Conservation (phyloP, 2,329 filamentous ascomycete species). For the Sporothrix mexicana region DNA sequence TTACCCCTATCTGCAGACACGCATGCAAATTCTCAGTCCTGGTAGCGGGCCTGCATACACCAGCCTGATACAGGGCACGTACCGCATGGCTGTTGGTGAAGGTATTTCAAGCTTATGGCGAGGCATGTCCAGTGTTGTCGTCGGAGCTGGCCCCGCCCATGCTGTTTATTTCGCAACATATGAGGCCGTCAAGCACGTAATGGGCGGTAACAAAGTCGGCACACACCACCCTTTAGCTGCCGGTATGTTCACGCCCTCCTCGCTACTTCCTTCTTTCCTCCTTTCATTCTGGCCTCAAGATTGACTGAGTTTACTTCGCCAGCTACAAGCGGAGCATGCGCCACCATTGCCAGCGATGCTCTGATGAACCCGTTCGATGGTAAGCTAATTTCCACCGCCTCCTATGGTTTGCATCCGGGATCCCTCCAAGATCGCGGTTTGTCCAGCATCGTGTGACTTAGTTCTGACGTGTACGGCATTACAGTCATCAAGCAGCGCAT, state of each 20-base stretch:
- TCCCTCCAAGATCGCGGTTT: no score
- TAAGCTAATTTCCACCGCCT: slow-evolving; percentile 51
- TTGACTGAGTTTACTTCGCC: slow-evolving; percentile 33
- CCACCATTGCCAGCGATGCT: slow-evolving; percentile 95
- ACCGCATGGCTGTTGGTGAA: slow-evolving; percentile 88
- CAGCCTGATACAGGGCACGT: slow-evolving; percentile 88
- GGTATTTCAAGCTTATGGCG: slow-evolving; percentile 92
- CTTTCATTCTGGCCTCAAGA: not conserved
- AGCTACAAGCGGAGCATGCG: slow-evolving; percentile 92
- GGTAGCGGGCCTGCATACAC: slow-evolving; percentile 81
- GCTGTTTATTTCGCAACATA: slow-evolving; percentile 99
- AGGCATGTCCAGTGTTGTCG: slow-evolving; percentile 93
- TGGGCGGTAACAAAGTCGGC: slow-evolving; percentile 87
- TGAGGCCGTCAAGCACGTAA: slow-evolving; percentile 93
- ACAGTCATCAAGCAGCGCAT: slow-evolving; percentile 98
- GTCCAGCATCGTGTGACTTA: not conserved
- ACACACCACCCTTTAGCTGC: slow-evolving; percentile 92
- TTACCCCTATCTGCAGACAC: slow-evolving; percentile 67
- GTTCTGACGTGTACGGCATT: not conserved
- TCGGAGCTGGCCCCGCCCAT: slow-evolving; percentile 94
- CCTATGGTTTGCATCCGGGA: no score
- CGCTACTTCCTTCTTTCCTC: not conserved
- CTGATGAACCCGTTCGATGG: slow-evolving; percentile 99
- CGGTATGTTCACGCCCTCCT: slow-evolving; percentile 60
- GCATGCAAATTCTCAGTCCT: slow-evolving; percentile 95